phyloP scores from a whole-genome alignment of 305 asterid species.

The Solanum aculeatissimum region DNA sequence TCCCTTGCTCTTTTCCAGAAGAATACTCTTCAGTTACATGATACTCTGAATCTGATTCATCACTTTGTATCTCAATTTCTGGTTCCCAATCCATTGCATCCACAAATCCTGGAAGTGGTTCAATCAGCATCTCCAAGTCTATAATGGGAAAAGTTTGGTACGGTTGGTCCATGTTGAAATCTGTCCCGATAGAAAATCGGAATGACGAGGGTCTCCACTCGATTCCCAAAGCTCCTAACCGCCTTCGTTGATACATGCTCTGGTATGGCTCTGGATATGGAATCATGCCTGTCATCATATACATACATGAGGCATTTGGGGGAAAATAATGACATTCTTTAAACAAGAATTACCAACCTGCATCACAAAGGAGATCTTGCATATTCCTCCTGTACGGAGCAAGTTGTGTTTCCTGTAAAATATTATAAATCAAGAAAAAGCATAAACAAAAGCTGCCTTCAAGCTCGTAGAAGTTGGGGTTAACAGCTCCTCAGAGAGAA shows the following conservation, averaged over 20 bases:
- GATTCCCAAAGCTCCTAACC: conserved; percentile 85
- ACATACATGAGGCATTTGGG: conserved; percentile 9
- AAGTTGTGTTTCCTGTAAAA: conserved; percentile 81
- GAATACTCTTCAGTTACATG: conserved; percentile 72
- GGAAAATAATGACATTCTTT: neutral
- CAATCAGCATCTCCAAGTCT: conserved; percentile 72
- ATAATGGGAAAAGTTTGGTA: conserved; percentile 68
- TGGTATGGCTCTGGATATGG: conserved; percentile 98
- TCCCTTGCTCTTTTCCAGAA: conserved; percentile 72
- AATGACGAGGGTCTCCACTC: conserved; percentile 94
- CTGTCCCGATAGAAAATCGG: conserved; percentile 79
- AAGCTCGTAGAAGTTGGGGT: neutral
- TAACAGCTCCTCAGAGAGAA: neutral
- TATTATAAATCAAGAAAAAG: conserved; percentile 8
- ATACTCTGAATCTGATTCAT: conserved; percentile 92
- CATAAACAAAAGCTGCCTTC: neutral
- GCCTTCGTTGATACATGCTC: conserved; percentile 75
- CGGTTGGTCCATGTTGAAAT: conserved; percentile 72
- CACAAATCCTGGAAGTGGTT: conserved; percentile 79
- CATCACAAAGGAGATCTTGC: conserved; percentile 98
- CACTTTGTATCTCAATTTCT: conserved; percentile 76
- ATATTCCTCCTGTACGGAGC: conserved; percentile 89
- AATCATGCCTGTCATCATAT: conserved; percentile 52
- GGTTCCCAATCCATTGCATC: conserved; percentile 99
- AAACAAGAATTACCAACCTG: conserved; percentile 40